Base-by-base conservation (phyloP, 164 flowering plant genomes). In the Aristolochia californica region DNA sequence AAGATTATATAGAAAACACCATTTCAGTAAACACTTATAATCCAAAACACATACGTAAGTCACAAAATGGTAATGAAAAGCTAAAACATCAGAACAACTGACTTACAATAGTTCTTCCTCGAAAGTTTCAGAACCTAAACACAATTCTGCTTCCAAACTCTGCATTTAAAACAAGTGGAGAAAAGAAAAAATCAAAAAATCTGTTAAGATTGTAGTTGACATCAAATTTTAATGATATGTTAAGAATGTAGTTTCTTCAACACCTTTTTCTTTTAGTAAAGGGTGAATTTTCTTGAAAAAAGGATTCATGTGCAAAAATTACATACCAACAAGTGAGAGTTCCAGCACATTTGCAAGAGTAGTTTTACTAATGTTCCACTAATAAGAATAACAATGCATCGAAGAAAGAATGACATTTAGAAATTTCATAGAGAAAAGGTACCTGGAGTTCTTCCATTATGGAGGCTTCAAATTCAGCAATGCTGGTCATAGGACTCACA, bases 91-190 rank as follows among this genome's bases (percentile, higher is more conserved):
- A 5, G 22, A 47, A 43, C 51, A 27, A 5, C 10, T 34, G 44
- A 68, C 80, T 63, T 68, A 79, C 83, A 78, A 80, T 13, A 83
- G 61, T 53, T 83, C 85, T 30, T 72, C 78, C 1, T 60, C 71
- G 43, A 43, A 67, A 2, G 48, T 7, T 13, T 27, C 50, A 15
- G 77, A 64, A 59, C 62, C 80, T 0, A 30, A 48, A 30, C 53
- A 53, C 20, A 80, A 13, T 48, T 75, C 84, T 17, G 64, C 70
- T 57, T 77, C 71, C 60, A 85, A 72, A 45, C 60, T 65, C 88
- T 84, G 75, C 68, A 65, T 18, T 0, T 22, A 34, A 22, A 48
- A 30, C 11, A 48, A 0, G 47, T 44, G 43, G 16, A 4, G 67
- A 15, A 25, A 24, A 18, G 21, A 15, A 8, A 17, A 20, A 21